Base-by-base conservation (phyloP, 495 filamentous ascomycete genomes). In the Opeltia flavorubescens region DNA sequence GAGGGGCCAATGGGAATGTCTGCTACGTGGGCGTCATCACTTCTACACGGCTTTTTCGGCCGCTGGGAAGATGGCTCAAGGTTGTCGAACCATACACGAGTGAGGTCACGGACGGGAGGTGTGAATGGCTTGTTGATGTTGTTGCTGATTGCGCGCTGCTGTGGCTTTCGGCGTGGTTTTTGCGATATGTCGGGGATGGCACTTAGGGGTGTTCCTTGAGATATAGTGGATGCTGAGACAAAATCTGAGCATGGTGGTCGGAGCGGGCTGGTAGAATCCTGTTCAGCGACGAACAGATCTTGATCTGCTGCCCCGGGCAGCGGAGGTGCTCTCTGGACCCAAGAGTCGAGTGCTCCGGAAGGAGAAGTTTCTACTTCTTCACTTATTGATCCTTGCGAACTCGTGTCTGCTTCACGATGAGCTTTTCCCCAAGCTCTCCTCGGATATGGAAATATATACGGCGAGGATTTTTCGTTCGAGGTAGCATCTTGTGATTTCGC, bases 121-220 rank as follows among this genome's bases (percentile, higher is more conserved):
- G 62, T 50, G 48, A 68, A 66, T 13, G 60, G 59, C 42, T 58
- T 60, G 30, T 66, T 57, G 1, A 56, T 36, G 5, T 20, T 31
- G 9, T 20, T 44, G 56, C 24, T 44, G 55, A 45, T 52, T 50
- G 25, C 42, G 40, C 2, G 44, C n/a, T n/a, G n/a, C 3, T 6
- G 18, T 12, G 15, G 23, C 7, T 33, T 55, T 2, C 53, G 46
- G 9, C 36, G 43, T 15, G 50, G 45, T 29, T 36, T 47, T 47
- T 53, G 50, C 21, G 44, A 43, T 13, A 47, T 43, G 21, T 53
- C 47, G 15, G 50, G 45, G 27, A 59, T 61, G n/a, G 50, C 44
- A 30, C 27, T 36, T n/a, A 61, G 48, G 25, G 57, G 55, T 18
- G 54, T 60, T 3, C 50, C 60, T 18, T 13, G 27, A 4, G 55